Conservation (phyloP, 139 green algal species). For the Closterium sp. region DNA sequence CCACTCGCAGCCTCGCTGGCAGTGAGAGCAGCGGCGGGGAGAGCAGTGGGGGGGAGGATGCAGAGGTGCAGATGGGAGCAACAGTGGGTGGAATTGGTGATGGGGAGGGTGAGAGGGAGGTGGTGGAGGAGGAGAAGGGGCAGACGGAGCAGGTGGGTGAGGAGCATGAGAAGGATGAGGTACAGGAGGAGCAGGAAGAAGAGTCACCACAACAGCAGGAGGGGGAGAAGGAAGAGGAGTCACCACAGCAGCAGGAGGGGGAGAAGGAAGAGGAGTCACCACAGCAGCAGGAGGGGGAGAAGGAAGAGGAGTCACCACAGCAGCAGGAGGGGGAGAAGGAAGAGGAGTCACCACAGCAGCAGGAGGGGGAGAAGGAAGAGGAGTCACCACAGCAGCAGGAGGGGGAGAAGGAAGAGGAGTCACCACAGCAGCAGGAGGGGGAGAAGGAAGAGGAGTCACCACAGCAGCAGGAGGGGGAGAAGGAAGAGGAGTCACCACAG, state of each 20-base stretch:
- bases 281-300: no score
- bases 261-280: not conserved
- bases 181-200: not conserved
- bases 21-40: not conserved
- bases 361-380: not conserved
- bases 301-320: no score
- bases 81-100: not conserved
- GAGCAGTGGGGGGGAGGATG: not conserved
- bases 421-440: not conserved
- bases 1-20: not conserved
- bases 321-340: not conserved
- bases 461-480: no score
- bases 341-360: no score
- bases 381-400: no score
- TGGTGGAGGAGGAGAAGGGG: not conserved
- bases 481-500: no score
- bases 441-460: not conserved
- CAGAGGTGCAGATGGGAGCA: not conserved
- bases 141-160: no score
- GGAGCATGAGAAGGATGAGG: no score
- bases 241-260: not conserved
- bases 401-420: no score
- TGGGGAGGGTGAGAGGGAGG: not conserved
- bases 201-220: no score
- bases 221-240: not conserved